These are phyloP conservation scores for Cercospora sesami DNA, from an alignment of 2,329 filamentous ascomycete species.

Conservation along the genomic window DNA sequence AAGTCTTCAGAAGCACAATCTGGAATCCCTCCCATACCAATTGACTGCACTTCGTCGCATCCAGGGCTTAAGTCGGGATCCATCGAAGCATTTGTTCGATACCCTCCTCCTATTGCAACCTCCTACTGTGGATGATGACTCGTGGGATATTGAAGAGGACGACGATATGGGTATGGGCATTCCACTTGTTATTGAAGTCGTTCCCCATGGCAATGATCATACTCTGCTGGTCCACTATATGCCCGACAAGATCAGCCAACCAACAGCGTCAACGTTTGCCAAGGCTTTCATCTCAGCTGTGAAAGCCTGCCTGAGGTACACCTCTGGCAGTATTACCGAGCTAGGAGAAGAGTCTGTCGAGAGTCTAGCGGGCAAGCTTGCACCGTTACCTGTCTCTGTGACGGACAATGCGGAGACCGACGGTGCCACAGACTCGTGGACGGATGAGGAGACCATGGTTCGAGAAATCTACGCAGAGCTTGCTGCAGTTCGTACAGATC, in stretches of 20 bases:
- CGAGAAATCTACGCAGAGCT: constrained; percentile 60
- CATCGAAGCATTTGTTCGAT: constrained; percentile 68
- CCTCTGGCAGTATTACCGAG: constrained; percentile 31
- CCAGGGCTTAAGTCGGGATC: constrained; percentile 52
- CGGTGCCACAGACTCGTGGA: constrained; percentile 46
- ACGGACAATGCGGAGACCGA: neutral
- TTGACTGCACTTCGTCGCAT: constrained; percentile 73
- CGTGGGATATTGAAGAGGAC: constrained; percentile 57
- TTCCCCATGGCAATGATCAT: constrained; percentile 55
- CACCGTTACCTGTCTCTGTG: neutral
- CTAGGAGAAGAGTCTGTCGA: constrained; percentile 19
- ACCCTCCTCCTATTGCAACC: constrained; percentile 78
- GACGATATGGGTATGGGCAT: constrained; percentile 65
- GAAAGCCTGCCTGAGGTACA: constrained; percentile 31
- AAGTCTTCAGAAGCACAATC: constrained; percentile 62
- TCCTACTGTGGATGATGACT: constrained; percentile 48
- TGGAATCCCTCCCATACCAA: constrained; percentile 65
- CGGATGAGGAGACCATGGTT: constrained; percentile 53
- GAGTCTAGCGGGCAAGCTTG: constrained; percentile 23
- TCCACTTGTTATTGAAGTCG: constrained; percentile 74
- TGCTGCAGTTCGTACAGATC: constrained; percentile 52
- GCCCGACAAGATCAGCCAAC: constrained; percentile 62
- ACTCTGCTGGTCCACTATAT: constrained; percentile 53
- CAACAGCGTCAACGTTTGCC: constrained; percentile 24
- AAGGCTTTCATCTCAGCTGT: constrained; percentile 37